These are phyloP conservation scores for Neocucurbitaria cava DNA, from an alignment of 2,329 filamentous ascomycete genomes.

Conservation along the genomic window DNA sequence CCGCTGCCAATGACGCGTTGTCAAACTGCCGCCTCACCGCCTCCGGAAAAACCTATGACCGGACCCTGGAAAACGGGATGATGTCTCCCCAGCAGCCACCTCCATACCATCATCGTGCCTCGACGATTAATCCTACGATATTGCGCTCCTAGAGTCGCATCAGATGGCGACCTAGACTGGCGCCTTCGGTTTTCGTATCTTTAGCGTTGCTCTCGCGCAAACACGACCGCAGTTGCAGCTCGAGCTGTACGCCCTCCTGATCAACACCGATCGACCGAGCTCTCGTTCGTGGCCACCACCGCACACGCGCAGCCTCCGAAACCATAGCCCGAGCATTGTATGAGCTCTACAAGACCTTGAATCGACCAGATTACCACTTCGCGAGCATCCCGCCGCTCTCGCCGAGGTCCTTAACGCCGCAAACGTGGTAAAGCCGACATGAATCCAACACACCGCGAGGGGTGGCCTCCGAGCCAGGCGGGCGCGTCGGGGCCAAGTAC, in stretches of 20 bases:
- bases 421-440: slow-evolving; percentile 44
- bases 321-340: slow-evolving; percentile 20
- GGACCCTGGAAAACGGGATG: slow-evolving; percentile 19
- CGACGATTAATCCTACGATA: slow-evolving; percentile 5
- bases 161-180: slow-evolving; percentile 21
- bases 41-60: slow-evolving; percentile 13
- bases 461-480: slow-evolving; percentile 54
- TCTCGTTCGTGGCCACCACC: slow-evolving; percentile 19
- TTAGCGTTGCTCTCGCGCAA: slow-evolving; percentile 21
- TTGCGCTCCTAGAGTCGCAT: slow-evolving; percentile 23
- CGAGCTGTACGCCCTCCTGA: slow-evolving; percentile 31
- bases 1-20: slow-evolving; percentile 16
- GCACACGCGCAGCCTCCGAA: slow-evolving; percentile 14
- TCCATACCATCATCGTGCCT: slow-evolving; percentile 21
- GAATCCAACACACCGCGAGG: slow-evolving; percentile 52
- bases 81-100: slow-evolving; percentile 10
- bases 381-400: slow-evolving; percentile 19
- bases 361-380: slow-evolving; percentile 16
- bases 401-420: slow-evolving; percentile 33
- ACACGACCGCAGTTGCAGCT: slow-evolving; percentile 23
- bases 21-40: slow-evolving; percentile 19
- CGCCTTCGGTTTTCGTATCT: slow-evolving; percentile 14
- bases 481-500: slow-evolving; percentile 55
- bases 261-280: slow-evolving; percentile 26
- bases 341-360: slow-evolving; percentile 25